A percentile compares a stretch with the other conserved stretches of the same genome.
These are phyloP conservation scores for Venturia carpophila DNA, from an alignment of 2,329 filamentous ascomycete species.

Conservation along the genomic window DNA sequence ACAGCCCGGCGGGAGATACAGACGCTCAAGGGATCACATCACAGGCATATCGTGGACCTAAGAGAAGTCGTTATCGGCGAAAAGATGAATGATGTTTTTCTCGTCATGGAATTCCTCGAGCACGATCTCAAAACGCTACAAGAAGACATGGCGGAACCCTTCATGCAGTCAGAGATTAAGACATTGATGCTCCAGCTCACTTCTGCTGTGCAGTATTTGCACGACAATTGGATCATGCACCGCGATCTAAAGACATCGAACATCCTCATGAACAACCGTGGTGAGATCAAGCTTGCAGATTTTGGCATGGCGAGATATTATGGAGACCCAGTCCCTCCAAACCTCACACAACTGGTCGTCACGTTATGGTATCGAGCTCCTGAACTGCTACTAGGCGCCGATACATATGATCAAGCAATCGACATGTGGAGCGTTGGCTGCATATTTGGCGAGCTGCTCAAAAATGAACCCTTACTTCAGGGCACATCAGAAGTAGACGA, in stretches of 20 bases:
- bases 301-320: constrained; percentile 96
- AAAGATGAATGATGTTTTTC: constrained; percentile 60
- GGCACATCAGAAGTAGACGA: constrained; percentile 92
- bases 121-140: constrained; percentile 92
- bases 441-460: constrained; percentile 86
- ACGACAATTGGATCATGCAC: constrained; percentile 80
- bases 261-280: constrained; percentile 89
- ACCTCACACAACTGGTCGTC: constrained; percentile 85
- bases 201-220: constrained; percentile 74
- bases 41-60: constrained; percentile 75
- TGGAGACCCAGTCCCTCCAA: constrained; percentile 62
- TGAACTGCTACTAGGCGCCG: constrained; percentile 76
- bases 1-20: constrained; percentile 92
- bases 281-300: constrained; percentile 90
- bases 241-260: constrained; percentile 92
- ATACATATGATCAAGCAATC: constrained; percentile 65
- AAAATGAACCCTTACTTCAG: constrained; percentile 72
- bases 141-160: constrained; percentile 89
- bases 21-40: constrained; percentile 70
- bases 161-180: constrained; percentile 87
- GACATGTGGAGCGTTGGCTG: constrained; percentile 97
- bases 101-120: constrained; percentile 96
- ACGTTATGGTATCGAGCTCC: constrained; percentile 95
- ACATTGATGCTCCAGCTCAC: constrained; percentile 77
- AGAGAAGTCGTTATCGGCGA: constrained; percentile 78